Evolutionary conservation across 371 early-diverging fungal genomes (phyloP).

Genomic region (Conidiobolus incongruus): DNA sequence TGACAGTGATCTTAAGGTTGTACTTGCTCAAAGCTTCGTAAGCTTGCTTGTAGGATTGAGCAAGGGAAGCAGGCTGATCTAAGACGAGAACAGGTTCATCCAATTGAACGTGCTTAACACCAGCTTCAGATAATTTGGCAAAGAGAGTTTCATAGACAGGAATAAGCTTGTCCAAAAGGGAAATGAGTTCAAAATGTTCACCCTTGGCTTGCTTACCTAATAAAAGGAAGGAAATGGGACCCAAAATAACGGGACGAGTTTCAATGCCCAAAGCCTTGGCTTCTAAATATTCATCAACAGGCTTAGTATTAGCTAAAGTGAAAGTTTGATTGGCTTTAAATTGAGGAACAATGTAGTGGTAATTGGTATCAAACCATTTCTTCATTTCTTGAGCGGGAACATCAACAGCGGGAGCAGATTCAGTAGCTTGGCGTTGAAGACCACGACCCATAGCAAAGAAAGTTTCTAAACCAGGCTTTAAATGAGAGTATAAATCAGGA

Average conservation of each 20-base stretch:
- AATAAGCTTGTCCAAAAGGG: conserved; percentile 40
- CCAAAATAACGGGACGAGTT: conserved; percentile 79
- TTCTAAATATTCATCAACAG: conserved; percentile 69
- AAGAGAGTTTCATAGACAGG: conserved; percentile 61
- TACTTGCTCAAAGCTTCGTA: conserved; percentile 39
- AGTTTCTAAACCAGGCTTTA: conserved; percentile 33
- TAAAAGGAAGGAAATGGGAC: conserved; percentile 74
- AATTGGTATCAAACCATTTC: conserved; percentile 96
- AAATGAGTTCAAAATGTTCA: conserved; percentile 29
- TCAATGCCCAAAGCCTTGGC: conserved; percentile 79
- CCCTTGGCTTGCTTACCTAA: conserved; percentile 60
- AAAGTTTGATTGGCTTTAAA: conserved; percentile 52
- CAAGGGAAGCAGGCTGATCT: conserved; percentile 32
- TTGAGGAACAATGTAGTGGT: conserved; percentile 70
- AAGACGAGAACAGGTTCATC: conserved; percentile 78
- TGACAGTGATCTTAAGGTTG: conserved; percentile 46
- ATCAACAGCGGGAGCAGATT: conserved; percentile 32
- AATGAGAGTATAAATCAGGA: conserved; percentile 47
- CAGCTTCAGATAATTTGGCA: conserved; percentile 48
- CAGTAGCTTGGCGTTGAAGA: conserved; percentile 45
- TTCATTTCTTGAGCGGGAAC: conserved; percentile 91
- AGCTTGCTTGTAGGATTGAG: conserved; percentile 22
- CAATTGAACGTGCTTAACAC: conserved; percentile 81
- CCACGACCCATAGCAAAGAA: conserved; percentile 97
- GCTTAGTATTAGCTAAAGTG: conserved; percentile 38